A percentile compares a stretch with the other conserved stretches of the same genome.
Evolutionary conservation across 192 early-diverging fungal genomes (phyloP).

Genomic region (Coemansia sp.): DNA sequence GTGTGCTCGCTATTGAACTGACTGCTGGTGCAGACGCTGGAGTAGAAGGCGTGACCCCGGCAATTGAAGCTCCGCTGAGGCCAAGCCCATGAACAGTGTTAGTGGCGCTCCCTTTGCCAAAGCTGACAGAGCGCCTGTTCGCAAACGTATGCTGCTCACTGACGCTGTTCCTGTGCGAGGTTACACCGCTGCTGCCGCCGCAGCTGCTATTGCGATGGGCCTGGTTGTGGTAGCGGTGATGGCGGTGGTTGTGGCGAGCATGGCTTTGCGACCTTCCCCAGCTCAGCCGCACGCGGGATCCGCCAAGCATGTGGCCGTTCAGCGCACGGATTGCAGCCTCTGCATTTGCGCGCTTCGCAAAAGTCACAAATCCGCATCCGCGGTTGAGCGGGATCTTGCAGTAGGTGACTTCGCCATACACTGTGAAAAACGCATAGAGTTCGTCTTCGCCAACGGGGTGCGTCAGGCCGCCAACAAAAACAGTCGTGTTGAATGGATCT

Average conservation of each 20-base stretch:
- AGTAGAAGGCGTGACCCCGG: conserved; percentile 14
- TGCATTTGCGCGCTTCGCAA: conserved; percentile 75
- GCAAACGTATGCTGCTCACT: conserved; percentile 36
- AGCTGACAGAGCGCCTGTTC: conserved; percentile 44
- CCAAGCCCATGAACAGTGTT: conserved; percentile 31
- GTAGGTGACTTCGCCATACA: conserved; percentile 90
- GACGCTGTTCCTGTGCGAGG: conserved; percentile 45
- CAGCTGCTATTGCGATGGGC: conserved; percentile 29
- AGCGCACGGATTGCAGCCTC: conserved; percentile 89
- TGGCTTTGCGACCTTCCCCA: conserved; percentile 67
- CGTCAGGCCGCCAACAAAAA: conserved; percentile 94
- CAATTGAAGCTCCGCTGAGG: conserved; percentile 34
- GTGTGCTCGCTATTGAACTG: neutral
- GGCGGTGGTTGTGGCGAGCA: conserved; percentile 48
- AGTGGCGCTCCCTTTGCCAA: conserved; percentile 26
- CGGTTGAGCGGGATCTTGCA: conserved; percentile 94
- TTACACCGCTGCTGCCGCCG: conserved; percentile 38
- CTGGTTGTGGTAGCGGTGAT: conserved; percentile 32
- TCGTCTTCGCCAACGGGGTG: conserved; percentile 85
- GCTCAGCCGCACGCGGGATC: conserved; percentile 65
- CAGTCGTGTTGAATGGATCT: conserved; percentile 93
- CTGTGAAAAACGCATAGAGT: conserved; percentile 74
- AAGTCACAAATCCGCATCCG: conserved; percentile 96
- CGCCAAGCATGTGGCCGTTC: conserved; percentile 85
- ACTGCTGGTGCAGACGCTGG: conserved; percentile 2